Evolutionary conservation across 305 asterid genomes (phyloP).

Genomic region (Petunia hybrid): DNA sequence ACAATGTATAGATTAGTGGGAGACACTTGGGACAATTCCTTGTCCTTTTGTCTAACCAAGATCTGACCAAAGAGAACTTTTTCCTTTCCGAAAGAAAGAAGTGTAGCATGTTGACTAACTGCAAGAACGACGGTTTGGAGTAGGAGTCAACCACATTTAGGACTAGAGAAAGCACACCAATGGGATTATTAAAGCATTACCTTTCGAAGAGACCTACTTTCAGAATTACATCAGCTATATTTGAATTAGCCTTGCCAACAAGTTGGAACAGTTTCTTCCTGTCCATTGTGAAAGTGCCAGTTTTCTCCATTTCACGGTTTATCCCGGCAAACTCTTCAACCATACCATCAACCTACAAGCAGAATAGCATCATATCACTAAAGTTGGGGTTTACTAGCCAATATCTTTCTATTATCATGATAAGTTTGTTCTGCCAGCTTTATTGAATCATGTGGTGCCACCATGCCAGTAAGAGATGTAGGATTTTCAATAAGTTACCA

Average conservation of each 20-base stretch:
- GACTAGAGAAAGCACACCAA: neutral
- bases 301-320: constrained; percentile 91
- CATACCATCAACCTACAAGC: constrained; percentile 88
- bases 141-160: constrained; percentile 28
- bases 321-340: constrained; percentile 90
- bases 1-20: neutral
- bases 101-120: neutral
- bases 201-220: constrained; percentile 94
- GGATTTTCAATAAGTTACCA: neutral
- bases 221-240: constrained; percentile 90
- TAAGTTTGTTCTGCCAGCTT: constrained; percentile 14
- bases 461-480: constrained; percentile 17
- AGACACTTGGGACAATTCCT: neutral
- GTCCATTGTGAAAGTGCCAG: constrained; percentile 92
- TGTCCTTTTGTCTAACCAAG: constrained; percentile 15
- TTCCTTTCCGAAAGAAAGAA: neutral
- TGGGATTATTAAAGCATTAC: constrained; percentile 40
- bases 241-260: constrained; percentile 97
- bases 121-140: neutral
- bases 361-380: constrained; percentile 17
- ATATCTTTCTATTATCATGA: neutral
- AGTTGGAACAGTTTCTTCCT: constrained; percentile 93
- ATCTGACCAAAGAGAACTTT: constrained; percentile 6
- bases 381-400: neutral
- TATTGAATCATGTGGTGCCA: constrained; percentile 12